Conservation (phyloP, 164 flowering plant species). For the Nymphaea thermarum region DNA sequence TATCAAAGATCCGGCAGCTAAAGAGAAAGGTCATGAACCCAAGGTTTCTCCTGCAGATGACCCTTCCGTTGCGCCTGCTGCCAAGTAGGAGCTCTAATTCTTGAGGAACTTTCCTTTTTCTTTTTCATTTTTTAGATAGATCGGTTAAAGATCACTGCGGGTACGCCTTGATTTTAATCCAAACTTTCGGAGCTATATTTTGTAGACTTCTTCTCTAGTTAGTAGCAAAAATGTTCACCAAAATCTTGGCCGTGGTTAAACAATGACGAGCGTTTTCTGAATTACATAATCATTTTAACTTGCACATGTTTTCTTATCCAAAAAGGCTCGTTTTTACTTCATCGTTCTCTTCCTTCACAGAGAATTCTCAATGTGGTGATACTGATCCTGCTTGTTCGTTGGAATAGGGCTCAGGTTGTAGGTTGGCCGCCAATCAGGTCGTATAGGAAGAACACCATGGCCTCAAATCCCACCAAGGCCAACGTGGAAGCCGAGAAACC, state of each 20-base stretch:
- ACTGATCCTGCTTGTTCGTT: not conserved
- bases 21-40: not conserved
- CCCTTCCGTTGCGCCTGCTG: constrained; percentile 35
- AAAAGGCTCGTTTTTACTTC: not conserved
- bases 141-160: not conserved
- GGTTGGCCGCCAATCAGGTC: constrained; percentile 97
- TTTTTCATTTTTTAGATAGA: not conserved
- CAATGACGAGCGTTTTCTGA: not conserved
- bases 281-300: not conserved
- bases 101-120: not conserved
- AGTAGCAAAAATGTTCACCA: not conserved
- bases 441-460: constrained; percentile 74
- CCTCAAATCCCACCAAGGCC: constrained; percentile 32
- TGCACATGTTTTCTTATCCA: not conserved
- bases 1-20: not conserved
- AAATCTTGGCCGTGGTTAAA: not conserved
- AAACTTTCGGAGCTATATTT: not conserved
- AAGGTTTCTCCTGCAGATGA: constrained; percentile 20
- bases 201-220: not conserved
- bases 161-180: not conserved
- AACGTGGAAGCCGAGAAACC: constrained; percentile 32
- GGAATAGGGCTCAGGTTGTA: constrained; percentile 68
- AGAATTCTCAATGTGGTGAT: not conserved
- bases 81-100: constrained; percentile 31
- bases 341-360: not conserved